Percentiles rank a stretch among this genome's conserved stretches.
These are phyloP conservation scores for Podospora didyma DNA, from an alignment of 495 filamentous ascomycete species.

Conservation along the genomic window DNA sequence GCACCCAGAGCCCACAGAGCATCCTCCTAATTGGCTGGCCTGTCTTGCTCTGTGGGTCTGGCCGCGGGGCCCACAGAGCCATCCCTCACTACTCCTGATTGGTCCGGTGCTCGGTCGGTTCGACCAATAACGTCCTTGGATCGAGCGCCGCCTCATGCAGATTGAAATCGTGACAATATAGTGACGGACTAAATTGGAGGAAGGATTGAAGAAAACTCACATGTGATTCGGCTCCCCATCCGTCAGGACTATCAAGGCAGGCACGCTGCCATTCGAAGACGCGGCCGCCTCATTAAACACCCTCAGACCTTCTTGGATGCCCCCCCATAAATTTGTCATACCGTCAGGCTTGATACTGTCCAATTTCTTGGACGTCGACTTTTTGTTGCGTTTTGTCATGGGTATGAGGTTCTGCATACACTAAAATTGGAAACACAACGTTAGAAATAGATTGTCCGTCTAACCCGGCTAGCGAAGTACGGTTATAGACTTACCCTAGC, in stretches of 20 bases:
- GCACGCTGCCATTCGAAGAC: slow-evolving; percentile 21
- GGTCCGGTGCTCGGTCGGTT: too few relatives aligned
- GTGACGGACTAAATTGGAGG: not conserved
- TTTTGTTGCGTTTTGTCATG: not conserved
- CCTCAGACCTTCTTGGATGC: slow-evolving; percentile 31
- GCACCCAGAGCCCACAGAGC: too few relatives aligned
- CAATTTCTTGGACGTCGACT: not conserved
- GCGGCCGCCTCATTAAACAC: slow-evolving; percentile 23
- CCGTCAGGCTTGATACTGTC: not conserved
- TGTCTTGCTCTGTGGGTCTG: too few relatives aligned
- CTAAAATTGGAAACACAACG: not conserved
- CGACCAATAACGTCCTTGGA: too few relatives aligned
- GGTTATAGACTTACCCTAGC: not conserved
- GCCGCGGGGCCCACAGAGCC: too few relatives aligned
- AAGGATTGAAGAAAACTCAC: slow-evolving; percentile 12
- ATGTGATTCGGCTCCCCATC: slow-evolving; percentile 41
- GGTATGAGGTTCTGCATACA: not conserved
- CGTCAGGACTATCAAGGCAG: slow-evolving; percentile 43
- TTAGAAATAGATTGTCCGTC: not conserved
- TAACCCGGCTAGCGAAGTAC: not conserved
- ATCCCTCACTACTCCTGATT: too few relatives aligned
- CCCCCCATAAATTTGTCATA: slow-evolving; percentile 41
- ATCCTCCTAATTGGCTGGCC: too few relatives aligned
- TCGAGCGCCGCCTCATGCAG: too few relatives aligned
- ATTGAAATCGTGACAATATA: too few relatives aligned